phyloP scores from a whole-genome alignment of 208 protist genomes.

The Leishmania lainsoni region DNA sequence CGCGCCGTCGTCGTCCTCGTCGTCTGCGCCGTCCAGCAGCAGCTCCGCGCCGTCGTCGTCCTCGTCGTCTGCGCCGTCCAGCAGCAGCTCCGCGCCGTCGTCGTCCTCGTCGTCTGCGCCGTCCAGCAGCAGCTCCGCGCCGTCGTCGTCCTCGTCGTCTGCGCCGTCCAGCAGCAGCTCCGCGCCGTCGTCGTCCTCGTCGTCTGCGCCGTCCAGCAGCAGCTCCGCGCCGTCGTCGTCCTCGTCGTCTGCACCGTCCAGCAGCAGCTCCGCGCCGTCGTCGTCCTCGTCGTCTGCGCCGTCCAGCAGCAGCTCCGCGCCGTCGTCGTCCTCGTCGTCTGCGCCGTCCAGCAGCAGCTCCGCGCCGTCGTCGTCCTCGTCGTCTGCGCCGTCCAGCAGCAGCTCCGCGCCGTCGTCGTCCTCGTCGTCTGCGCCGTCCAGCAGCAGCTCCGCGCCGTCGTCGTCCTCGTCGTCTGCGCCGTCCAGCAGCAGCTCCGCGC shows the following conservation, averaged over 20 bases:
- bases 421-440: conserved; percentile 1
- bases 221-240: neutral
- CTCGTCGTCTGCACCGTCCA: neutral
- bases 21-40: too few relatives aligned
- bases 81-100: too few relatives aligned
- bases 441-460: neutral
- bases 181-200: neutral
- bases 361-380: neutral
- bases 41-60: too few relatives aligned
- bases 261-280: neutral
- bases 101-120: neutral
- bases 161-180: too few relatives aligned
- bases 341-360: neutral
- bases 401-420: neutral
- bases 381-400: neutral
- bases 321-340: neutral
- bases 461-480: neutral
- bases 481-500: too few relatives aligned
- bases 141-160: neutral
- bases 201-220: neutral
- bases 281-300: neutral
- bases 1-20: too few relatives aligned
- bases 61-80: too few relatives aligned
- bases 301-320: neutral
- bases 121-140: neutral